Evolutionary conservation across 2,329 filamentous ascomycete species (phyloP), one percentile per base, ranked within the genome.

Genomic region (Aspergillus caelatus): DNA sequence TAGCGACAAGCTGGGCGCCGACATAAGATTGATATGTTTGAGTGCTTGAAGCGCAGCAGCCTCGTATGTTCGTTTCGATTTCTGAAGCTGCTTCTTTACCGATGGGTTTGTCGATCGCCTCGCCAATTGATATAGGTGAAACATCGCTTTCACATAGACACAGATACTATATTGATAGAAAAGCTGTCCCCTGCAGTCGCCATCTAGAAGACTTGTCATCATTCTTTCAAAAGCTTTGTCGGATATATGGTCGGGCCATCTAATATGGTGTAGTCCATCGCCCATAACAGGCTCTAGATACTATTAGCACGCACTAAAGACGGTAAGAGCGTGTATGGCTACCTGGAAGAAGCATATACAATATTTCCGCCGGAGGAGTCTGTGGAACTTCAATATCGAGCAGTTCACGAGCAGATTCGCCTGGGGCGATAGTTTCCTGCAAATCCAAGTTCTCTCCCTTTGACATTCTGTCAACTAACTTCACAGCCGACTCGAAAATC

Each of bases 171-270:
- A 70, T n/a, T 72, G 71, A 23, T 73, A 67, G 14, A 69, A 68
- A 1, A 65, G 28, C 34, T 70, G 69, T 0, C 61, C 65, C 8
- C 53, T 39, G 19, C 46, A 52, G 12, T 67, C 46, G 2, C 54
- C 56, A 11, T 64, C 28, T 4, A 73, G 50, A 21, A 74, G 57
- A 12, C 57, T 54, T 0, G 63, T 57, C 16, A 62, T 67, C 65
- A 74, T 74, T 19, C 55, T 68, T 43, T 68, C 66, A 7, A 68
- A 58, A 2, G 69, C 62, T 21, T 62, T 67, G 30, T 67, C 58
- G 0, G 71, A 70, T 32, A 74, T 71, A 62, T 73, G 72, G 55
- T 74, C 69, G 1, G 72, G 71, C 71, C 72, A 74, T 58, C 69
- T 59, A 28, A 69, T 34, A 19, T 45, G 48, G 1, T 50, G 32